phyloP scores from a whole-genome alignment of 208 protist genomes.

The Kentomonas sorsogonicus region DNA sequence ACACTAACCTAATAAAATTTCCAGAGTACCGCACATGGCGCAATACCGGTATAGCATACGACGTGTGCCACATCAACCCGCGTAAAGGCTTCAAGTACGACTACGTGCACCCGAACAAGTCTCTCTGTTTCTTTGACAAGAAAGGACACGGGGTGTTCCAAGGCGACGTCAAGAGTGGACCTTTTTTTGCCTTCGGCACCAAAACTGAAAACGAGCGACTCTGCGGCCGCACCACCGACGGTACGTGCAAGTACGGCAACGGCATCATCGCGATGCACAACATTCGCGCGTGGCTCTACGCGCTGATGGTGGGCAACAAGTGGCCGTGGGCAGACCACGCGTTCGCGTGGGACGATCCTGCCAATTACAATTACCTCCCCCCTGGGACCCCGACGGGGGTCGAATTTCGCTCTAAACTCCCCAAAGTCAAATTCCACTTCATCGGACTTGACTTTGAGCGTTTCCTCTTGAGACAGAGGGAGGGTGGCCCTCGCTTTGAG shows the following conservation, averaged over 20 bases:
- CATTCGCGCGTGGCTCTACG: slow-evolving; percentile 85
- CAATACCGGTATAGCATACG: slow-evolving; percentile 82
- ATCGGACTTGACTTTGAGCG: slow-evolving; percentile 72
- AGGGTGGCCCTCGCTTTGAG: slow-evolving; percentile 45
- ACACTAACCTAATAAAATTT: slow-evolving; percentile 85
- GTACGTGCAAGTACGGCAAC: slow-evolving; percentile 87
- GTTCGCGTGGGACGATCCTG: slow-evolving; percentile 82
- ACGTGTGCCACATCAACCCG: slow-evolving; percentile 83
- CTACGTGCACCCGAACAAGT: slow-evolving; percentile 82
- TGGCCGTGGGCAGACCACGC: slow-evolving; percentile 87
- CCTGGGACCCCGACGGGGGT: slow-evolving; percentile 54
- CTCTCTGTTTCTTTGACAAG: slow-evolving; percentile 79
- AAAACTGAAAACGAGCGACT: slow-evolving; percentile 69
- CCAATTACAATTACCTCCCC: slow-evolving; percentile 82
- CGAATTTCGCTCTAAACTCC: slow-evolving; percentile 46
- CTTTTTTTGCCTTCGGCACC: slow-evolving; percentile 77
- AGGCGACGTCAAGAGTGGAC: slow-evolving; percentile 85
- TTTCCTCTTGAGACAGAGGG: slow-evolving; percentile 41
- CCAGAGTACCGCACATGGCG: slow-evolving; percentile 87
- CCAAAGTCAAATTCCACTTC: slow-evolving; percentile 67
- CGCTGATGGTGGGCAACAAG: slow-evolving; percentile 59
- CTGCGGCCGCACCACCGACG: slow-evolving; percentile 62
- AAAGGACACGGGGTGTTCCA: slow-evolving; percentile 56
- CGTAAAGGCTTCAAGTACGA: slow-evolving; percentile 67
- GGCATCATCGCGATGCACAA: slow-evolving; percentile 88